A percentile compares a stretch with the other conserved stretches of the same genome.
These are phyloP conservation scores for Marasmius oreades DNA, from an alignment of 1,284 basidiomycete species.

Conservation along the genomic window DNA sequence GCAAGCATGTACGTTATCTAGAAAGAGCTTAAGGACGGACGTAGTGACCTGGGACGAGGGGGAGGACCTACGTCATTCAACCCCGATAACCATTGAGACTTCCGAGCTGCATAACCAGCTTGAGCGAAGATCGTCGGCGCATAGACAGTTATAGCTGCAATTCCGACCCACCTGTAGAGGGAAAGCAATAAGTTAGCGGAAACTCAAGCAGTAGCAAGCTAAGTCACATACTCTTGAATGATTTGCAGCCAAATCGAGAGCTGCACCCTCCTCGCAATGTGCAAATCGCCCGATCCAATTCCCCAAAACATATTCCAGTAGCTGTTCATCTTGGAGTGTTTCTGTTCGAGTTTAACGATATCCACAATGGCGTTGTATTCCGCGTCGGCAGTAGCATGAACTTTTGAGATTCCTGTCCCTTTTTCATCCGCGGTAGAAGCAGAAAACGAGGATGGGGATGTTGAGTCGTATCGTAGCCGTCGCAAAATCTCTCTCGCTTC, in stretches of 20 bases:
- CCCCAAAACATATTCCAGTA: constrained; percentile 49
- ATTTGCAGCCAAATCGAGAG: constrained; percentile 49
- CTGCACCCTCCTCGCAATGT: constrained; percentile 45
- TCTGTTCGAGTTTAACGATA: constrained; percentile 38
- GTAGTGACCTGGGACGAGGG: not conserved
- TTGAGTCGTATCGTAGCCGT: constrained; percentile 7
- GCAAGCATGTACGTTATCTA: constrained; percentile 45
- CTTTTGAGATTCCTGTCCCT: constrained; percentile 8
- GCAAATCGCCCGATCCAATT: constrained; percentile 34
- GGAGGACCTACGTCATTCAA: constrained; percentile 37
- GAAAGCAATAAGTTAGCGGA: not conserved
- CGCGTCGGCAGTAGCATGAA: constrained; percentile 17
- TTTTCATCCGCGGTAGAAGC: not conserved
- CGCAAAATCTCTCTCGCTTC: constrained; percentile 41
- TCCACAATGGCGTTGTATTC: constrained; percentile 41
- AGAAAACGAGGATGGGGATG: not conserved
- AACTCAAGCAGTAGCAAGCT: not conserved
- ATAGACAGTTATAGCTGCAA: constrained; percentile 49
- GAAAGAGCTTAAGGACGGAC: not conserved
- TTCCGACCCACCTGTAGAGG: constrained; percentile 40
- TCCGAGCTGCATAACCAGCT: constrained; percentile 42
- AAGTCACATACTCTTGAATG: constrained; percentile 38
- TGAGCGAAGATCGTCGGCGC: constrained; percentile 46
- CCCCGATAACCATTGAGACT: constrained; percentile 45
- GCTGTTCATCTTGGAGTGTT: constrained; percentile 37